Evolutionary conservation across 129 eudicot species (phyloP), one percentile per base, ranked within the genome.

Genomic region (Flaveria robusta): DNA sequence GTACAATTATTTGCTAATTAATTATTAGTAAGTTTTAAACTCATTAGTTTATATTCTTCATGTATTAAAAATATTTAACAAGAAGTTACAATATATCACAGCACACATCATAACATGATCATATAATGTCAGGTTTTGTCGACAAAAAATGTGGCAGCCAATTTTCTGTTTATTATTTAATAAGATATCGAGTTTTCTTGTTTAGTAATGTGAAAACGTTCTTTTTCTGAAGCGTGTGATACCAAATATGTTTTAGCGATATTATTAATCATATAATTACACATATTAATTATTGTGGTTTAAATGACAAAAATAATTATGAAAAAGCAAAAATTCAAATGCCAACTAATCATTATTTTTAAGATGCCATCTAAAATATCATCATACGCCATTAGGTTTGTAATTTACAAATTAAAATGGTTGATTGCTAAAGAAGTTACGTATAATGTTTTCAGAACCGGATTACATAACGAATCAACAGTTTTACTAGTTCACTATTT

Each of bases 1-100:
- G 65, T 58, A 58, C 65, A 9, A 58, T 58, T 9, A 58, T 23
- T 58, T 58, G n/a, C 65, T 22, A 58, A 58, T 23, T 23, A 58
- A 11, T 22, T 7, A 20, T 56, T 56, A 31, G 20, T 0, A 56
- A 20, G 29, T 22, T 56, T 22, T 22, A 9, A 8, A 4, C 18
- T 47, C 15, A 20, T 20, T 22, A 20, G 19, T 18, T 16, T 54
- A 54, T 11, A 18, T 19, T 54, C 2, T 54, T 56, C 12, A 22
- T 10, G 29, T 56, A 56, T 19, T 19, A 22, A 22, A 56, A 6
- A 19, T 20, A 3, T 19, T 56, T 56, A 56, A 19, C 14, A 19
- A 56, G 6, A 56, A 56, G 64, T 22, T 56, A 56, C 22, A 23
- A 20, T 22, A 5, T 20, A 9, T 54, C 37, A 31, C 5, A n/a